These are phyloP conservation scores for Annulohypoxylon bovei DNA, from an alignment of 495 filamentous ascomycete genomes.

Conservation along the genomic window DNA sequence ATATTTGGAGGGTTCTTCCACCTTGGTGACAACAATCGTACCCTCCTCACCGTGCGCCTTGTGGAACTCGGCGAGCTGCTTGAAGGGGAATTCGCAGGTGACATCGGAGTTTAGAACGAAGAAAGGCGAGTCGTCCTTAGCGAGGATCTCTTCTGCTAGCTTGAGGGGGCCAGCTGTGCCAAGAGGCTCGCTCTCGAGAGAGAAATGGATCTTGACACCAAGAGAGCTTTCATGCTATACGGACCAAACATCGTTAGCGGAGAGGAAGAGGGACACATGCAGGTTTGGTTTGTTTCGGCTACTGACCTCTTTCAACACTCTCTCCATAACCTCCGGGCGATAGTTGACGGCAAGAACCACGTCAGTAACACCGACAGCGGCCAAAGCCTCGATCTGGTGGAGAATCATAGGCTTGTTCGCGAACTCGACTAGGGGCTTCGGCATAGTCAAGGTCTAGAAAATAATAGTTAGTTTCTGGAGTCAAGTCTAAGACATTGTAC, in stretches of 20 bases:
- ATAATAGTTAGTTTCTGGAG: conserved; percentile 39
- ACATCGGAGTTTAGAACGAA: conserved; percentile 99
- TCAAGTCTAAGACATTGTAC: conserved; percentile 16
- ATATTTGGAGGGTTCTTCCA: conserved; percentile 99
- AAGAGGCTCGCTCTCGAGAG: conserved; percentile 92
- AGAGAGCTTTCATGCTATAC: conserved; percentile 88
- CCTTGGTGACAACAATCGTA: conserved; percentile 99
- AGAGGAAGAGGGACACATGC: neutral
- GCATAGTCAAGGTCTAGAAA: conserved; percentile 89
- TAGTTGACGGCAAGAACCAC: conserved; percentile 99
- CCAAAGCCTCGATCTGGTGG: conserved; percentile 95
- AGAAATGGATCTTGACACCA: conserved; percentile 94
- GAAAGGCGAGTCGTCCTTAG: conserved; percentile 92
- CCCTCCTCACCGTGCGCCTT: conserved; percentile 92
- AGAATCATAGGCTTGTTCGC: conserved; percentile 99
- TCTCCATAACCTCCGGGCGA: conserved; percentile 94
- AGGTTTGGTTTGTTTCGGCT: conserved; percentile 20
- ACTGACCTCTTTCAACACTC: conserved; percentile 64
- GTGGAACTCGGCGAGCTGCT: conserved; percentile 89
- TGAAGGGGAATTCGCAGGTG: conserved; percentile 98
- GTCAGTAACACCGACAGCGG: conserved; percentile 95
- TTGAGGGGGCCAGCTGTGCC: conserved; percentile 97
- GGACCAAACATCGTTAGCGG: conserved; percentile 21
- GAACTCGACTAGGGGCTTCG: conserved; percentile 98
- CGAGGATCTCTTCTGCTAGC: conserved; percentile 91